phyloP scores from a whole-genome alignment of 176 grass and related monocot species.

The Typha latifolia region DNA sequence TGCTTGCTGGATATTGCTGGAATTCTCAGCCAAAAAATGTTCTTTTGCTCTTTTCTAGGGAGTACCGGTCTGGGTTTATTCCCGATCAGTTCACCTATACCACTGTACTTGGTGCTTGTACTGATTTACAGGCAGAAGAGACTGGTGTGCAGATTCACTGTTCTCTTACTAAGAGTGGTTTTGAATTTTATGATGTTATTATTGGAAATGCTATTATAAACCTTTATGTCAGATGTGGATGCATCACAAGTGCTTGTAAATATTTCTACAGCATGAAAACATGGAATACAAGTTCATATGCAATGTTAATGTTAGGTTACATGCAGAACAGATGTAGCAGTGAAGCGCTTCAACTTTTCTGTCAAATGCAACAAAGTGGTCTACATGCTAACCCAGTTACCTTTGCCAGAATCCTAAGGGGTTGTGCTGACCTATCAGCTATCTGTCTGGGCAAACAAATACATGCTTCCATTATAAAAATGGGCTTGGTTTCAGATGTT shows the following conservation, averaged over 20 bases:
- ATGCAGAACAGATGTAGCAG: conserved; percentile 64
- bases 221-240: conserved; percentile 75
- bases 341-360: conserved; percentile 62
- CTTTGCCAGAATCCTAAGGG: conserved; percentile 65
- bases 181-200: conserved; percentile 50
- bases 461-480: conserved; percentile 86
- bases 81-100: conserved; percentile 76
- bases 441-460: conserved; percentile 82
- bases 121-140: conserved; percentile 51
- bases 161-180: conserved; percentile 58
- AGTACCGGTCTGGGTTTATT: conserved; percentile 43
- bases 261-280: conserved; percentile 73
- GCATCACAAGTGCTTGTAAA: conserved; percentile 60
- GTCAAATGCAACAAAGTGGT: conserved; percentile 73
- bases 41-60: conserved; percentile 55
- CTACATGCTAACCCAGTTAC: conserved; percentile 53
- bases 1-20: conserved; percentile 72
- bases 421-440: conserved; percentile 58
- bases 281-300: conserved; percentile 74
- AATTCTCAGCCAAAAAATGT: conserved; percentile 66
- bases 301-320: conserved; percentile 64
- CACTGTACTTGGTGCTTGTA: conserved; percentile 64
- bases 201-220: conserved; percentile 77
- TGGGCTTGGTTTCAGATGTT: conserved; percentile 84
- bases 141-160: conserved; percentile 77